Percentiles rank a stretch among this genome's conserved stretches.
Evolutionary conservation across 129 eudicot species (phyloP).

Genomic region (Arctium minus): DNA sequence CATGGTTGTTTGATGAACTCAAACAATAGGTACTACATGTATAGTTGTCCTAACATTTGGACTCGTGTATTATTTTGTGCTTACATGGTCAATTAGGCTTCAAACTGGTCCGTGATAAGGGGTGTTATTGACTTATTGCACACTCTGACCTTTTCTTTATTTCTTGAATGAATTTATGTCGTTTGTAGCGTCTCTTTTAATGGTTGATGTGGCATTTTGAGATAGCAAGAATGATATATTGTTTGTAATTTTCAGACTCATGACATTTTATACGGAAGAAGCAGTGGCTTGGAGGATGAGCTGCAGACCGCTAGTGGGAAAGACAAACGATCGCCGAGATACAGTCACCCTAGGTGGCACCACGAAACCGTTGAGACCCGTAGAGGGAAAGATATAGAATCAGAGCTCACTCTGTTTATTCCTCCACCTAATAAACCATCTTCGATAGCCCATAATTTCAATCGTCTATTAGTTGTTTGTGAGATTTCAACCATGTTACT

Average conservation of each 20-base stretch:
- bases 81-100: background rate
- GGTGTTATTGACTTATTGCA: background rate
- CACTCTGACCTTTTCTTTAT: background rate
- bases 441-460: constrained; percentile 30
- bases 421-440: constrained; percentile 31
- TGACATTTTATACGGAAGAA: constrained; percentile 49
- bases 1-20: too few relatives aligned
- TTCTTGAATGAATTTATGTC: background rate
- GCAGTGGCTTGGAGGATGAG: constrained; percentile 41
- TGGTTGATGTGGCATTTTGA: background rate
- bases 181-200: background rate
- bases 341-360: constrained; percentile 16
- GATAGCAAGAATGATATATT: constrained; percentile 2
- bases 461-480: constrained; percentile 56
- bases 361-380: constrained; percentile 21
- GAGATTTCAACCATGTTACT: constrained; percentile 43
- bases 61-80: background rate
- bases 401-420: constrained; percentile 10
- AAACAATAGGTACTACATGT: too few relatives aligned
- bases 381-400: constrained; percentile 32
- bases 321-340: constrained; percentile 24
- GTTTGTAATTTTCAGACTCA: constrained; percentile 54
- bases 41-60: background rate
- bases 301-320: constrained; percentile 20
- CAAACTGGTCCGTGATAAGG: background rate